Base-by-base conservation (phyloP, 371 early-diverging fungal species). In the Thermomucor indicae-seudaticae region DNA sequence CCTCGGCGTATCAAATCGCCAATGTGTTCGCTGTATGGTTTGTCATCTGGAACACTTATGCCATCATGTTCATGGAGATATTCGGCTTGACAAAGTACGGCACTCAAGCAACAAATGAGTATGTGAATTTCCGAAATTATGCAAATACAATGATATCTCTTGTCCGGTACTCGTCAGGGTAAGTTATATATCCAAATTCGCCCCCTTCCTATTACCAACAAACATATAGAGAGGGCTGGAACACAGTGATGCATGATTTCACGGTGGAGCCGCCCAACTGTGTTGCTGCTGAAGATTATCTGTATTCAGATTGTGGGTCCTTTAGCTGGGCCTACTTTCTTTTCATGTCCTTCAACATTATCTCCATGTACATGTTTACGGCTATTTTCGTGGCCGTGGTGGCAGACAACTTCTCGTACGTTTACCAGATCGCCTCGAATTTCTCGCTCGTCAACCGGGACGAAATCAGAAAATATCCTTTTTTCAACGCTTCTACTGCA, bases 281-380 rank as follows among this genome's bases (percentile, higher is more conserved):
- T 67, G 73, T 82, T 14, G 55, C 74, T n/a, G 57, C 76, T 6
- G 54, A 65, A 2, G 58, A 83, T 46, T 81, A 80, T 37, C 62
- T 83, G 19, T 60, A 68, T 11, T 79, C 84, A 6, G 86, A 86
- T 50, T 88, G 89, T 49, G 89, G 89, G 2, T 81, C 80, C 4
- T 56, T 65, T 6, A 49, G 67, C 3, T 80, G 82, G 84, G 68
- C 86, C 3, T 83, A 79, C 49, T 64, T 81, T 23, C 58, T 88
- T 29, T 86, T 88, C 43, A 56, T 85, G 30, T 64, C 81, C 0
- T 88, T 84, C 65, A 84, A 84, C 53, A 76, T 88, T 38, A 76
- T 88, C 11, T 86, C 86, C 34, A 88, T 84, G 85, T 85, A 86
- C 51, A 88, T 88, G 34, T 83, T 88, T 47, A 77, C 78, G 0